Conservation (phyloP, 2,329 filamentous ascomycete species). For the Colletotrichum sp. region DNA sequence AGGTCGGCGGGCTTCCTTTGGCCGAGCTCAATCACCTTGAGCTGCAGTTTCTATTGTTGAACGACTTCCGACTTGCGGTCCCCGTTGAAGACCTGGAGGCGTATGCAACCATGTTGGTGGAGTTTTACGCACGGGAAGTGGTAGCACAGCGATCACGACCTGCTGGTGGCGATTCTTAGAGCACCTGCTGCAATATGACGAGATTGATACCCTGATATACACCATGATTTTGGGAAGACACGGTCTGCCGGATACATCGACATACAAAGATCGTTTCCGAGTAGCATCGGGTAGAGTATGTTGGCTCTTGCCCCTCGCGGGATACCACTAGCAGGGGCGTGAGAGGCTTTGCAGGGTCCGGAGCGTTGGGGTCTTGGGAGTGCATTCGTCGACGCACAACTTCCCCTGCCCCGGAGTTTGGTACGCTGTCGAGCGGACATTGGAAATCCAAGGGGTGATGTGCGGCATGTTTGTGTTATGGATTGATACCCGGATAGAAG, state of each 20-base stretch:
- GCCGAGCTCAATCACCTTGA: slow-evolving; percentile 95
- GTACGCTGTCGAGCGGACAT: background rate
- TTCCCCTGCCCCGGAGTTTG: background rate
- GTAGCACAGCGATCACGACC: slow-evolving; percentile 47
- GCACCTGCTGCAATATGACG: background rate
- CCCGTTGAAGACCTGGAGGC: slow-evolving; percentile 95
- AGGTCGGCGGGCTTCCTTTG: slow-evolving; percentile 94
- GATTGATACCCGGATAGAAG: slow-evolving; percentile 20
- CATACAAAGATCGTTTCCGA: background rate
- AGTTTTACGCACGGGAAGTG: slow-evolving; percentile 94
- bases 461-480: background rate
- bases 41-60: slow-evolving; percentile 91
- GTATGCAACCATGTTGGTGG: slow-evolving; percentile 97
- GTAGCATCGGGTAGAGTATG: background rate
- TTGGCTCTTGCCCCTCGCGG: background rate
- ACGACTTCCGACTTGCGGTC: slow-evolving; percentile 93
- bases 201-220: slow-evolving; percentile 23
- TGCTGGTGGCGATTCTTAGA: slow-evolving; percentile 4
- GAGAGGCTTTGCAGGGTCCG: background rate
- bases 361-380: background rate
- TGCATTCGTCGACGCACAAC: background rate
- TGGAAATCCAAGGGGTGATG: background rate
- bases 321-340: background rate
- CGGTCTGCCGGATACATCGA: background rate
- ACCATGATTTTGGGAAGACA: background rate